Conservation (phyloP, 2,329 filamentous ascomycete genomes). For the Dendrostoma leiphaemia region DNA sequence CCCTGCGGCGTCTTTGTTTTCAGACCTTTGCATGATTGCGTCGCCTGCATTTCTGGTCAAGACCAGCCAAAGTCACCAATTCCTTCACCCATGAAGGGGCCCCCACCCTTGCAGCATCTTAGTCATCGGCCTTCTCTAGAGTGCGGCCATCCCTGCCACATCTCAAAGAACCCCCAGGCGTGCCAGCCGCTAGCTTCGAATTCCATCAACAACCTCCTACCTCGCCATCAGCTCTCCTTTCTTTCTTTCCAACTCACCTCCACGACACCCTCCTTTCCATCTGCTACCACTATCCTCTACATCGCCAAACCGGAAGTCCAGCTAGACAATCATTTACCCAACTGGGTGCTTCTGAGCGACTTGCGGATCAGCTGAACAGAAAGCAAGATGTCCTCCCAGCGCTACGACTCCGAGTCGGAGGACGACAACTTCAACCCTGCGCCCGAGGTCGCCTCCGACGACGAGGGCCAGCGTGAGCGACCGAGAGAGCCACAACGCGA, state of each 20-base stretch:
- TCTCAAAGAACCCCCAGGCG: constrained; percentile 16
- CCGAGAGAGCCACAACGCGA: constrained; percentile 26
- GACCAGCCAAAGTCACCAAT: too few species aligned
- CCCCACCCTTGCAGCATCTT: constrained; percentile 2
- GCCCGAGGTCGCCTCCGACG: constrained; percentile 71
- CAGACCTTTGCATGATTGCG: too few species aligned
- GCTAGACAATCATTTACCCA: not conserved
- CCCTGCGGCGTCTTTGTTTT: not conserved
- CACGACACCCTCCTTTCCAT: not conserved
- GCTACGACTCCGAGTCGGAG: constrained; percentile 69
- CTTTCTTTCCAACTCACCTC: not conserved
- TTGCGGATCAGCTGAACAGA: not conserved
- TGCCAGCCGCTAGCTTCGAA: constrained; percentile 15
- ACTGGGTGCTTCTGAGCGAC: too few species aligned
- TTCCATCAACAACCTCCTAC: constrained; percentile 4
- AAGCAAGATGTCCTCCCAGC: constrained; percentile 46
- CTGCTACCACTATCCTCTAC: not conserved
- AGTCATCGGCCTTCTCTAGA: constrained; percentile 9
- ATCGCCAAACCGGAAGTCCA: not conserved
- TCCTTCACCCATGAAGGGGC: too few species aligned
- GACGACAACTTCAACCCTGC: constrained; percentile 89
- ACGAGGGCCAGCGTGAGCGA: constrained; percentile 41
- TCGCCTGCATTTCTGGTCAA: too few species aligned
- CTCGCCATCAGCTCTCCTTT: constrained; percentile 12
- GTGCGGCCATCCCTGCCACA: constrained; percentile 10